phyloP scores from a whole-genome alignment of 2,329 filamentous ascomycete species.

The Exophiala alcalophila region DNA sequence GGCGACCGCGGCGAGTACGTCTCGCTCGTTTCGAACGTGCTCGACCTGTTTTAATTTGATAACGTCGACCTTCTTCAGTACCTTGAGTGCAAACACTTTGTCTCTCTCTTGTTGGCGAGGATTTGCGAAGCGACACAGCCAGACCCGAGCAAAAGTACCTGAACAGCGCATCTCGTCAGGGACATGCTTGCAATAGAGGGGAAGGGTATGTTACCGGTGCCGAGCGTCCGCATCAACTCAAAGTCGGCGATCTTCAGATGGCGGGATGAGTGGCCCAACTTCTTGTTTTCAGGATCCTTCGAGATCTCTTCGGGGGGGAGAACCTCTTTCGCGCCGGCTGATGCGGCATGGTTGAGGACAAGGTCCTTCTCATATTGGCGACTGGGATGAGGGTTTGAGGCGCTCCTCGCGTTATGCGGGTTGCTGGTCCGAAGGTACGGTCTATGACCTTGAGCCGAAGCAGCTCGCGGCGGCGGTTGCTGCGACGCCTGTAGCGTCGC shows the following conservation, averaged over 20 bases:
- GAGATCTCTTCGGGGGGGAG: conserved; percentile 35
- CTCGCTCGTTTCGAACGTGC: conserved; percentile 65
- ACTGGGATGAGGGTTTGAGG: conserved; percentile 29
- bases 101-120: conserved; percentile 35
- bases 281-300: conserved; percentile 39
- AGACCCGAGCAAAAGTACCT: conserved; percentile 53
- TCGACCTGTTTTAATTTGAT: conserved; percentile 65
- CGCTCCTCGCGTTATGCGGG: conserved; percentile 28
- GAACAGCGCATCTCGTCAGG: conserved; percentile 6
- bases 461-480: conserved; percentile 29
- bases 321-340: conserved; percentile 12
- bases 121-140: conserved; percentile 46
- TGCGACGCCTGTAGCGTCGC: conserved; percentile 31
- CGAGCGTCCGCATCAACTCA: conserved; percentile 48
- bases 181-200: conserved; percentile 1
- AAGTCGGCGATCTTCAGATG: conserved; percentile 45
- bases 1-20: conserved; percentile 59
- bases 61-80: conserved; percentile 51
- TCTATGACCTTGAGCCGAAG: conserved; percentile 31
- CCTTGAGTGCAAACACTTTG: conserved; percentile 50
- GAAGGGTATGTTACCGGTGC: conserved; percentile 41
- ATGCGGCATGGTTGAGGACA: conserved; percentile 23
- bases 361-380: conserved; percentile 28
- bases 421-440: conserved; percentile 26
- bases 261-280: conserved; percentile 38